A percentile compares a stretch with the other conserved stretches of the same genome.
Conservation (phyloP, 1,284 basidiomycete species). For the Malassezia pachydermatis region DNA sequence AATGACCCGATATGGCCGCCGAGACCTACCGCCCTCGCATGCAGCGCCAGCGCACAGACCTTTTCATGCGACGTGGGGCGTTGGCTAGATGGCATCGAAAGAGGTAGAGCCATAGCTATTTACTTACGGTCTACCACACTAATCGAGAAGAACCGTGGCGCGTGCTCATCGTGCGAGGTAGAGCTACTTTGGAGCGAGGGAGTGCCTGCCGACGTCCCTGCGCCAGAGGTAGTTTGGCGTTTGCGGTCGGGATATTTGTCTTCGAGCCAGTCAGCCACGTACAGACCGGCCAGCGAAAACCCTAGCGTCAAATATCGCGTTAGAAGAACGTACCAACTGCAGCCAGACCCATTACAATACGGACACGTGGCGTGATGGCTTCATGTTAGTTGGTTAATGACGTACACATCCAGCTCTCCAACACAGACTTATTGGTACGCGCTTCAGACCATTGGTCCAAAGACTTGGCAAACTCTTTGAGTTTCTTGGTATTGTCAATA, state of each 20-base stretch:
- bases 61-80: too few relatives aligned
- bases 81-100: too few relatives aligned
- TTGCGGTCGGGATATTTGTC: conserved; percentile 12
- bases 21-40: too few relatives aligned
- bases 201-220: too few relatives aligned
- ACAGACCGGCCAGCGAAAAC: conserved; percentile 13
- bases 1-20: too few relatives aligned
- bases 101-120: background rate
- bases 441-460: conserved; percentile 12
- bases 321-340: conserved; percentile 5
- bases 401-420: conserved; percentile 18
- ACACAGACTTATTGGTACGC: conserved; percentile 10
- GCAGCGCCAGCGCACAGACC: too few relatives aligned
- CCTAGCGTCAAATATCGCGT: background rate
- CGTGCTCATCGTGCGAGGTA: background rate
- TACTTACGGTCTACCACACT: conserved; percentile 16
- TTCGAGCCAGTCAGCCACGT: conserved; percentile 16
- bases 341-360: conserved; percentile 10
- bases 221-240: too few relatives aligned
- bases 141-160: conserved; percentile 16
- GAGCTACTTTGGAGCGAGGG: background rate
- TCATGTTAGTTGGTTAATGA: background rate
- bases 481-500: background rate
- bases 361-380: conserved; percentile 14
- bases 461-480: conserved; percentile 3